phyloP scores from a whole-genome alignment of 371 early-diverging fungal species.

The Coemansia sp. region DNA sequence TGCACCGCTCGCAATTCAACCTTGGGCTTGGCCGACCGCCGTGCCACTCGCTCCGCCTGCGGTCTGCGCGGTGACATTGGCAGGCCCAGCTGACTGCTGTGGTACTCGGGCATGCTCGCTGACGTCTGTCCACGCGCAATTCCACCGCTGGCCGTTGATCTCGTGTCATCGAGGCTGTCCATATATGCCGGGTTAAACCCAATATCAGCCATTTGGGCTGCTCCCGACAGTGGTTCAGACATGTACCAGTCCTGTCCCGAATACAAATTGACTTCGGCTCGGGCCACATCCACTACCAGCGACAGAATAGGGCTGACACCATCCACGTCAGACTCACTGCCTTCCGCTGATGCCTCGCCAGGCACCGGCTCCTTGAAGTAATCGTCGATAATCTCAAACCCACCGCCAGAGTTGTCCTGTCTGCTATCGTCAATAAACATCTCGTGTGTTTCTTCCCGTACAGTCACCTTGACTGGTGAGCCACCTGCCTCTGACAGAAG shows the following conservation, averaged over 20 bases:
- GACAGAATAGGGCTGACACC: conserved; percentile 18
- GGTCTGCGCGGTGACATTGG: conserved; percentile 21
- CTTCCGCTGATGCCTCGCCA: conserved; percentile 45
- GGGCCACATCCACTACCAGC: conserved; percentile 28
- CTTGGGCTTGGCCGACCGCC: conserved; percentile 45
- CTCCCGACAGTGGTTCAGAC: not conserved
- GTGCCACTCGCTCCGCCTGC: conserved; percentile 5
- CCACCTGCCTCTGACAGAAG: not conserved
- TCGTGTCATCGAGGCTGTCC: conserved; percentile 27
- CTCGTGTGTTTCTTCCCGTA: conserved; percentile 3
- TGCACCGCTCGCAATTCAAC: conserved; percentile 46
- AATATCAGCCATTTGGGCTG: conserved; percentile 39
- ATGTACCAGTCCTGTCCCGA: conserved; percentile 47
- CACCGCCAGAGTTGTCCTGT: conserved; percentile 19
- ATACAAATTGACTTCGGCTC: conserved; percentile 38
- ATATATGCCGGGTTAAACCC: conserved; percentile 29
- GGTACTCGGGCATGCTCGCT: conserved; percentile 42
- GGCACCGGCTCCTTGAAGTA: conserved; percentile 58
- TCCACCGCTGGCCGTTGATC: conserved; percentile 1
- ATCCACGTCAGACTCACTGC: conserved; percentile 1
- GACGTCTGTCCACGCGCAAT: conserved; percentile 16
- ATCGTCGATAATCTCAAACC: conserved; percentile 61
- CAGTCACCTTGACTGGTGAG: conserved; percentile 21
- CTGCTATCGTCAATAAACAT: conserved; percentile 7
- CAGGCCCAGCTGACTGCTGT: conserved; percentile 17